A percentile compares a stretch with the other conserved stretches of the same genome.
These are phyloP conservation scores for Tetrapisispora arboricola DNA, from an alignment of 805 yeast species.

Conservation along the genomic window DNA sequence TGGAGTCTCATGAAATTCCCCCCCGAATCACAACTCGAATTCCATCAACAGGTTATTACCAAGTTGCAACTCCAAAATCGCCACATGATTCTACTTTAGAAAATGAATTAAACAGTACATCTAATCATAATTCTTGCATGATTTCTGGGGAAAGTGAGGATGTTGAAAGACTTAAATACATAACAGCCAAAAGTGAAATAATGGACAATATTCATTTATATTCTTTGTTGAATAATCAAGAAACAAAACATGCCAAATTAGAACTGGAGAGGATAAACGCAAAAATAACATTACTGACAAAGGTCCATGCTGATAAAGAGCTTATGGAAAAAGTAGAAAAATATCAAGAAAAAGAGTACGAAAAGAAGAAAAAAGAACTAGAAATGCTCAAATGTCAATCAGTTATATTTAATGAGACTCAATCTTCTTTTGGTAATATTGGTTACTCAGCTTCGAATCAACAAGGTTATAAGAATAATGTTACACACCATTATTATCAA, in stretches of 20 bases:
- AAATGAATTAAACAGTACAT: conserved; percentile 12
- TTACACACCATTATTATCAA: conserved; percentile 20
- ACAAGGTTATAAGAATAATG: neutral
- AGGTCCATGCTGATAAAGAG: conserved; percentile 29
- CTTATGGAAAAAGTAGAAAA: conserved; percentile 16
- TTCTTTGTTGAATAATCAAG: conserved; percentile 49
- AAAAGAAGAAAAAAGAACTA: conserved; percentile 11
- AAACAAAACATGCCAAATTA: conserved; percentile 38
- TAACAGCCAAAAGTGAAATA: conserved; percentile 26
- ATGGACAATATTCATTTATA: conserved; percentile 48
- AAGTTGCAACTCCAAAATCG: conserved; percentile 36
- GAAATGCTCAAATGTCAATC: conserved; percentile 23
- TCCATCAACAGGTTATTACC: conserved; percentile 17
- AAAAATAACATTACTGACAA: conserved; percentile 43
- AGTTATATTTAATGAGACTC: conserved; percentile 36
- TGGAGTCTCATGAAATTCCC: conserved; percentile 3
- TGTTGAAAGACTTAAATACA: conserved; percentile 22
- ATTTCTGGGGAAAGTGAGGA: conserved; percentile 20
- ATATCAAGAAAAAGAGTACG: conserved; percentile 9
- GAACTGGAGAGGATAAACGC: conserved; percentile 51
- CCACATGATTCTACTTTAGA: conserved; percentile 31
- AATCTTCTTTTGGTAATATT: conserved; percentile 5
- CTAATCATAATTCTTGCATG: conserved; percentile 4
- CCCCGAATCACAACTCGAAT: neutral
- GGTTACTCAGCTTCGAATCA: neutral